Base-by-base conservation (phyloP, 2,329 filamentous ascomycete genomes). In the Fusarium citri region DNA sequence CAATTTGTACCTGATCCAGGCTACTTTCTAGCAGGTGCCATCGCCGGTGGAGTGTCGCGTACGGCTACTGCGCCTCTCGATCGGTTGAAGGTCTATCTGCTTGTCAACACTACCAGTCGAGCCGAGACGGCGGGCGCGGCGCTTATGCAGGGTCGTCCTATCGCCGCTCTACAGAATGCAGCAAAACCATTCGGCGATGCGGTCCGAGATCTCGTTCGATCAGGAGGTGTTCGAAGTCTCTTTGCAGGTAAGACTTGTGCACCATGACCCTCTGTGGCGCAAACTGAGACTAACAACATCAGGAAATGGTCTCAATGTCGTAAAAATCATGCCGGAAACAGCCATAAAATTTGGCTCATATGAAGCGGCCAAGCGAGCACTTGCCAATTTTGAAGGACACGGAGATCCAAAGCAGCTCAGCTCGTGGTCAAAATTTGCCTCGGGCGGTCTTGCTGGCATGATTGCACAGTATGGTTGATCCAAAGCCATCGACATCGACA, bases 281-380 rank as follows among this genome's bases (percentile, higher is more conserved):
- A 20, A 49, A 8, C 20, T 15, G 37, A 31, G 14, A 37, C 50
- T 73, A 60, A 76, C 30, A 26, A 59, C 9, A n/a, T 8, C 73
- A 97, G 94, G 96, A 40, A 99, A 99, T 76, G 96, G 96, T 6
- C 84, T 99, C 73, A 99, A 99, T 74, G 94, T 99, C 5, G 81
- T 98, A 76, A 99, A 99, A 80, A 96, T 99, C 65, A 97, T 98
- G 94, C 96, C 96, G 0, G 96, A 99, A 82, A 98, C 95, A 28
- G 95, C 96, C 26, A 97, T 99, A 78, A 97, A 98, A 81, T 99
- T 99, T 79, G 96, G 96, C 64, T 95, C 94, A 22, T 99, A 98
- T 77, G 96, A 99, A 88, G 94, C 94, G 54, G 92, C 94, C 11
- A 99, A 98, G 84, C 90, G 94, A 68, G 89, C 91, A 6, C 89